These are phyloP conservation scores for Stenogyne calaminthoides DNA, from an alignment of 305 asterid species.

Conservation along the genomic window DNA sequence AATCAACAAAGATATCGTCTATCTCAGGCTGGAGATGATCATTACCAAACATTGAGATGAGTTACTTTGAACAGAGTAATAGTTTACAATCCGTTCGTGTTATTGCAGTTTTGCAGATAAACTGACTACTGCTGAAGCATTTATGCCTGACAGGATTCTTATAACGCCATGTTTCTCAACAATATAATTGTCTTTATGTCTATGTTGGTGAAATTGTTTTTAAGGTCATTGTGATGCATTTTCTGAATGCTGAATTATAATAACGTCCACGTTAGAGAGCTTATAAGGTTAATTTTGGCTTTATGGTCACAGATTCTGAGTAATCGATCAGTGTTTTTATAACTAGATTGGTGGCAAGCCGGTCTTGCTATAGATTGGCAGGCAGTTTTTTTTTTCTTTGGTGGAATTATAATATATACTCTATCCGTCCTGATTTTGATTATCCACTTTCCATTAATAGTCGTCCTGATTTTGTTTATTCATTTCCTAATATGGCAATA, in stretches of 20 bases:
- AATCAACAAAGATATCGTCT: constrained; percentile 8
- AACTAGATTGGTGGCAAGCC: too few species aligned
- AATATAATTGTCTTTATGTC: background rate
- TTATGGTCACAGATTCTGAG: too few species aligned
- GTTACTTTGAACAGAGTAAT: constrained; percentile 16
- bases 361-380: background rate
- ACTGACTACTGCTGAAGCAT: background rate
- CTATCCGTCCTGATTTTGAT: too few species aligned
- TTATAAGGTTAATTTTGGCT: too few species aligned
- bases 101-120: constrained; percentile 23
- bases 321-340: too few species aligned
- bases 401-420: too few species aligned
- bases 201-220: background rate
- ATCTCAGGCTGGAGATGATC: constrained; percentile 2
- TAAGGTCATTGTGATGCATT: background rate
- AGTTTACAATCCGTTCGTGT: background rate
- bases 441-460: too few species aligned
- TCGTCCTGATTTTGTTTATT: too few species aligned
- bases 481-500: too few species aligned
- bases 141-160: background rate
- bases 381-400: too few species aligned
- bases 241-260: background rate
- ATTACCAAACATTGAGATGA: background rate
- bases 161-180: background rate
- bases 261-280: background rate